phyloP scores from a whole-genome alignment of 352 stramenopile genomes.

The Phytopythium cucurbitacearum region DNA sequence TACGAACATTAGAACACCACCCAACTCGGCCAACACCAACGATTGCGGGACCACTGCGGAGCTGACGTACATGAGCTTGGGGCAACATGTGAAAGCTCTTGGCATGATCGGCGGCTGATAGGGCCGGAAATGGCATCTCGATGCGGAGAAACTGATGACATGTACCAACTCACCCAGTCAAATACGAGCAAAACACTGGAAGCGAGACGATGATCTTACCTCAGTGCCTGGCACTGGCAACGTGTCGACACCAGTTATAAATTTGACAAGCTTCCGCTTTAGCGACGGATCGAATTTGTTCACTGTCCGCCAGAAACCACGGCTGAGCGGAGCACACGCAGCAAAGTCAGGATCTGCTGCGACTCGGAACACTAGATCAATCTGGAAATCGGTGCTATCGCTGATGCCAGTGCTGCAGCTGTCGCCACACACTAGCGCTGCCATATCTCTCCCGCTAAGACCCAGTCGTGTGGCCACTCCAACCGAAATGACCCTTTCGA shows the following conservation, averaged over 20 bases:
- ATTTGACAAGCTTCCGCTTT: slow-evolving; percentile 71
- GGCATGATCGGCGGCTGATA: slow-evolving; percentile 31
- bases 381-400: slow-evolving; percentile 24
- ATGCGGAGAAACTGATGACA: slow-evolving; percentile 59
- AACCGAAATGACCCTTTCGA: slow-evolving; percentile 31
- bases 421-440: slow-evolving; percentile 28
- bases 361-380: slow-evolving; percentile 49
- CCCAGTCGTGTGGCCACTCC: slow-evolving; percentile 15
- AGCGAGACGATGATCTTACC: slow-evolving; percentile 19
- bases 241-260: slow-evolving; percentile 68
- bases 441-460: slow-evolving; percentile 27
- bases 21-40: no score
- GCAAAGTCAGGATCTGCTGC: slow-evolving; percentile 57
- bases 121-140: slow-evolving; percentile 61
- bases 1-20: background rate
- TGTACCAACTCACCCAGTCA: background rate
- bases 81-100: slow-evolving; percentile 62
- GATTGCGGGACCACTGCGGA: background rate
- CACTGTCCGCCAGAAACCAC: slow-evolving; percentile 51
- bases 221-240: slow-evolving; percentile 58
- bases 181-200: slow-evolving; percentile 2
- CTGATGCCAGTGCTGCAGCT: background rate
- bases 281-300: slow-evolving; percentile 38
- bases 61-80: slow-evolving; percentile 58
- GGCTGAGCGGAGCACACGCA: slow-evolving; percentile 26